A percentile compares a stretch with the other conserved stretches of the same genome.
phyloP scores from a whole-genome alignment of 2,329 filamentous ascomycete species.

The Epichloe gansuensis region DNA sequence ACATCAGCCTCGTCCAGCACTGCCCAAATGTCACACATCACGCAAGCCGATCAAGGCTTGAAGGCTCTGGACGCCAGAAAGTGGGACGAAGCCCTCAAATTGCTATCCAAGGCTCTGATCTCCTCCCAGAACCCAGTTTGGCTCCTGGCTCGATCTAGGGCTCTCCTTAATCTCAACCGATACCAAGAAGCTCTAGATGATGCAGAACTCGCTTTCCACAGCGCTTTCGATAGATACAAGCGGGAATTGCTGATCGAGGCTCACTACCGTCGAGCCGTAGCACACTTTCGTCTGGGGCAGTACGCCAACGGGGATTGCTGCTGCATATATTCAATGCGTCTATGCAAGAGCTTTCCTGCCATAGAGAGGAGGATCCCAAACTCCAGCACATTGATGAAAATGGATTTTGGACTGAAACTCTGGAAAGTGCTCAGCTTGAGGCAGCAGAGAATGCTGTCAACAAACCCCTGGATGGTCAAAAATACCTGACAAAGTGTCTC shows the following conservation, averaged over 20 bases:
- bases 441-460: slow-evolving; percentile 9
- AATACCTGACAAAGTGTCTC: background rate
- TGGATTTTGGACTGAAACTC: slow-evolving; percentile 35
- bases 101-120: slow-evolving; percentile 56
- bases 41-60: slow-evolving; percentile 48
- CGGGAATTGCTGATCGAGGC: slow-evolving; percentile 68
- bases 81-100: slow-evolving; percentile 54
- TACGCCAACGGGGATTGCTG: slow-evolving; percentile 67
- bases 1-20: background rate
- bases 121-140: slow-evolving; percentile 59
- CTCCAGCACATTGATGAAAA: slow-evolving; percentile 25
- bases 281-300: slow-evolving; percentile 55
- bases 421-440: slow-evolving; percentile 17
- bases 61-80: slow-evolving; percentile 50
- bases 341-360: slow-evolving; percentile 21
- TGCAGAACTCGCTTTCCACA: slow-evolving; percentile 52
- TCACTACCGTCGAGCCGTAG: slow-evolving; percentile 68
- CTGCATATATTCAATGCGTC: slow-evolving; percentile 43
- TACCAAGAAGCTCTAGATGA: slow-evolving; percentile 56
- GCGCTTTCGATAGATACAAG: slow-evolving; percentile 55
- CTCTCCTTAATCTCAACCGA: slow-evolving; percentile 53
- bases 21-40: slow-evolving; percentile 36
- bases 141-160: slow-evolving; percentile 71
- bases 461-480: slow-evolving; percentile 10
- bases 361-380: slow-evolving; percentile 21